Evolutionary conservation across 306 rosid species (phyloP).

Genomic region (cucumber (Cucumis sativus)): DNA sequence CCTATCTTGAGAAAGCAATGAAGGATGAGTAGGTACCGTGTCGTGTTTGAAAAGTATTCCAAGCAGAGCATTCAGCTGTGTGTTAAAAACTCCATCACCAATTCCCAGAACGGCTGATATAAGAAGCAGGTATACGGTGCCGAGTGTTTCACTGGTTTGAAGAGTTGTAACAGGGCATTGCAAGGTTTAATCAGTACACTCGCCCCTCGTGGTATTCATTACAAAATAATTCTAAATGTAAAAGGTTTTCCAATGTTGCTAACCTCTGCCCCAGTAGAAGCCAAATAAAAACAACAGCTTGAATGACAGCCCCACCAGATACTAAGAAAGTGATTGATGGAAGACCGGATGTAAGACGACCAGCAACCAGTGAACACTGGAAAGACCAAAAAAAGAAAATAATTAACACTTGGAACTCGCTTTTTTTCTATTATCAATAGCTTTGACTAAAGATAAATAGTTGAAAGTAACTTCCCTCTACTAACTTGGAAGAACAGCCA

Average conservation of each 20-base stretch:
- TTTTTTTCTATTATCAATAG: not conserved
- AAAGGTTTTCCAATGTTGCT: not conserved
- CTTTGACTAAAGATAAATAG: not conserved
- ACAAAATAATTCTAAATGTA: not conserved
- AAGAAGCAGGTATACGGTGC: slow-evolving; percentile 45
- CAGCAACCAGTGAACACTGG: slow-evolving; percentile 73
- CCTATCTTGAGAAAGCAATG: not conserved
- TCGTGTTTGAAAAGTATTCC: slow-evolving; percentile 82
- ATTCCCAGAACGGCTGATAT: slow-evolving; percentile 79
- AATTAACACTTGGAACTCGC: not conserved
- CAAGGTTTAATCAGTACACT: not conserved
- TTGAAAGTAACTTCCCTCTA: not conserved
- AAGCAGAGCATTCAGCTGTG: slow-evolving; percentile 83
- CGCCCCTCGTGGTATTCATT: not conserved
- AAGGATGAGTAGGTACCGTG: slow-evolving; percentile 29
- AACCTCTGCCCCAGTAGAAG: slow-evolving; percentile 39
- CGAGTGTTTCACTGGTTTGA: slow-evolving; percentile 44
- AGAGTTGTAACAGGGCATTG: slow-evolving; percentile 16
- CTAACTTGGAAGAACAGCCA: not conserved
- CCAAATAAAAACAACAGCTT: slow-evolving; percentile 45
- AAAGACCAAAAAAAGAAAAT: not conserved
- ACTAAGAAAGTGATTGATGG: slow-evolving; percentile 60
- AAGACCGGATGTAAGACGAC: slow-evolving; percentile 87
- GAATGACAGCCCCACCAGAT: slow-evolving; percentile 46
- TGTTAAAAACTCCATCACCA: slow-evolving; percentile 78